Evolutionary conservation across 1,284 basidiomycete species (phyloP).

Genomic region (Pseudozyma thailandica): DNA sequence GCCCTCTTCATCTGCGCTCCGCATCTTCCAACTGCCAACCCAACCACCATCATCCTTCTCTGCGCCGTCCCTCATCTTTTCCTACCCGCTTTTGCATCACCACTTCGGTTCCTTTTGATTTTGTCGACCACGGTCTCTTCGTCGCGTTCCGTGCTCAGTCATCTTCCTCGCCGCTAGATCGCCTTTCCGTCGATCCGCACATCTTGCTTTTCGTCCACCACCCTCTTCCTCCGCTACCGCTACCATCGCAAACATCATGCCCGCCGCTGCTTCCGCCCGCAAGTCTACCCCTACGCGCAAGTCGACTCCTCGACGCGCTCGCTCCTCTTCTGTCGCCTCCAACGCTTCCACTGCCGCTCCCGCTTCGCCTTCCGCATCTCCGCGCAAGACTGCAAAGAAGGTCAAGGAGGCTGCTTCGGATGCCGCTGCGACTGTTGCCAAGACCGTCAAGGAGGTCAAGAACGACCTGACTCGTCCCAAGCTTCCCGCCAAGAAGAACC

Average conservation of each 20-base stretch:
- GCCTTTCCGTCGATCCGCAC: not conserved
- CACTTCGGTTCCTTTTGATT: not conserved
- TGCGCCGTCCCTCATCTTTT: not conserved
- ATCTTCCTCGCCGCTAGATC: not conserved
- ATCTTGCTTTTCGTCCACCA: not conserved
- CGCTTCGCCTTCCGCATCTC: slow-evolving; percentile 44
- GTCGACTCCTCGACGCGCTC: slow-evolving; percentile 60
- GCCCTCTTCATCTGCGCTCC: slow-evolving; percentile 18
- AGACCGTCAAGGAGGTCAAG: slow-evolving; percentile 29
- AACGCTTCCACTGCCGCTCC: slow-evolving; percentile 51
- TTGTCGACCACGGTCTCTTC: slow-evolving; percentile 7
- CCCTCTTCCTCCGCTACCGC: not conserved
- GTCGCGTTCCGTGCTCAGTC: slow-evolving; percentile 19
- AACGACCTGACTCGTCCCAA: slow-evolving; percentile 42
- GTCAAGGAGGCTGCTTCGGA: slow-evolving; percentile 31
- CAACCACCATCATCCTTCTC: not conserved
- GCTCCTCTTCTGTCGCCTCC: slow-evolving; percentile 61
- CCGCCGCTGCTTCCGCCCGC: slow-evolving; percentile 40
- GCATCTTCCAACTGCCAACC: slow-evolving; percentile 3
- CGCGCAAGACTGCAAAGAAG: slow-evolving; percentile 45
- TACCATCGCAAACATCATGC: slow-evolving; percentile 21
- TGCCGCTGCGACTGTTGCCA: slow-evolving; percentile 16
- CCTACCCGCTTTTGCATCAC: not conserved
- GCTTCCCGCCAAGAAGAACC: slow-evolving; percentile 61
- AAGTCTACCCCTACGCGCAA: slow-evolving; percentile 50